A percentile compares a stretch with the other conserved stretches of the same genome.
Conservation (phyloP, 202 grass and related monocot species). For the Tripidium arundinaceum region DNA sequence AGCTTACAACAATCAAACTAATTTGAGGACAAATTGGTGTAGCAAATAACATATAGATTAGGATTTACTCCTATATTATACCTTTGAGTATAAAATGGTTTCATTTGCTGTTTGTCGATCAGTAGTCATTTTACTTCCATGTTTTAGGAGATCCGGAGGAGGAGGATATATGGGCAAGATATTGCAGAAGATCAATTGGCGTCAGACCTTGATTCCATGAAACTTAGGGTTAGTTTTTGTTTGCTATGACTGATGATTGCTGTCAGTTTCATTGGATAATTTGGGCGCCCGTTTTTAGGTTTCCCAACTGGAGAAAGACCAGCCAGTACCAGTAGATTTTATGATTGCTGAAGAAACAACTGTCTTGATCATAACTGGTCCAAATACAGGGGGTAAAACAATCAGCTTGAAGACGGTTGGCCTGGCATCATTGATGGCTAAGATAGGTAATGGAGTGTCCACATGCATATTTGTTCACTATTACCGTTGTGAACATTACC, state of each 20-base stretch:
- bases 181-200: slow-evolving; percentile 41
- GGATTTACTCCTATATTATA: too few species aligned
- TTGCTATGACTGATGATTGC: neutral
- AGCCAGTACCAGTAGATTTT: slow-evolving; percentile 69
- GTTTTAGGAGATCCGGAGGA: slow-evolving; percentile 63
- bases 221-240: slow-evolving; percentile 53
- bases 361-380: slow-evolving; percentile 78
- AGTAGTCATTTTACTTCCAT: slow-evolving; percentile 21
- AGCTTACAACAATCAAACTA: too few species aligned
- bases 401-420: slow-evolving; percentile 81
- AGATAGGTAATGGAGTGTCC: slow-evolving; percentile 49
- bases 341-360: slow-evolving; percentile 63
- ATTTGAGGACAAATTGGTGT: too few species aligned
- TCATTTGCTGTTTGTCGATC: slow-evolving; percentile 1
- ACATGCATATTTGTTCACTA: neutral
- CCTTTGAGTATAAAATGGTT: neutral
- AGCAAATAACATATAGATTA: too few species aligned
- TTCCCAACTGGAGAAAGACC: slow-evolving; percentile 54
- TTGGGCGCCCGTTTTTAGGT: slow-evolving; percentile 44
- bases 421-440: slow-evolving; percentile 76
- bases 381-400: slow-evolving; percentile 85
- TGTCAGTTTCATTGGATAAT: slow-evolving; percentile 36
- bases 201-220: slow-evolving; percentile 48
- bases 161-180: slow-evolving; percentile 65
- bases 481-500: slow-evolving; percentile 2